Percentiles rank a stretch among this genome's conserved stretches.
Evolutionary conservation across 768 basidiomycete genomes (phyloP).

Genomic region (Solioccasus polychromus): DNA sequence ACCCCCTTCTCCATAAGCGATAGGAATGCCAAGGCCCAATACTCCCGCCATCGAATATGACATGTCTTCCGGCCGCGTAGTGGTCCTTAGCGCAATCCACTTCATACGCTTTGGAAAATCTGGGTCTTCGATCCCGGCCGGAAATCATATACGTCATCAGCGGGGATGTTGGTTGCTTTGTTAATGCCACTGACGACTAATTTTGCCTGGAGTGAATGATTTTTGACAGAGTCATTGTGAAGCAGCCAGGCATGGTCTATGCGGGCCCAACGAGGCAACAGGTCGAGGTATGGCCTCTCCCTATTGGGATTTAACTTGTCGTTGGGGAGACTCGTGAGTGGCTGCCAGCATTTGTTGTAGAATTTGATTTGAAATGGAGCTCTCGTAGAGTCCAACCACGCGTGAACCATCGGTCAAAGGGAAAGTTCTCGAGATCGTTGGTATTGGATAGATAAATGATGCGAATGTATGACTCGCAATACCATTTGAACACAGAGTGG

Average conservation of each 20-base stretch:
- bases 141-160: not conserved
- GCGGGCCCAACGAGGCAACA: too few species aligned
- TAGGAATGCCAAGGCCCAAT: not conserved
- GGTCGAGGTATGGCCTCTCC: too few species aligned
- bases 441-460: conserved; percentile 4
- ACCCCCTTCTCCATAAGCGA: not conserved
- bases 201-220: not conserved
- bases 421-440: not conserved
- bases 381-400: not conserved
- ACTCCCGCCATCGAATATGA: not conserved
- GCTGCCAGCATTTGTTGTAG: not conserved
- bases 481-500: conserved; percentile 20
- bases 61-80: not conserved
- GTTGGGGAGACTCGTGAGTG: not conserved
- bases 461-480: conserved; percentile 10
- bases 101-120: not conserved
- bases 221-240: too few species aligned
- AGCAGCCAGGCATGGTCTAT: too few species aligned
- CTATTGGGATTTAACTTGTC: not conserved
- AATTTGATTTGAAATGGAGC: not conserved
- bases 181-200: not conserved
- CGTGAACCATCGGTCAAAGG: not conserved
- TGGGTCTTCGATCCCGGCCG: not conserved
- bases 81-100: not conserved
- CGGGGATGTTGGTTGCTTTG: not conserved